Conservation (phyloP, 495 filamentous ascomycete genomes). For the Emericellopsis terricola region DNA sequence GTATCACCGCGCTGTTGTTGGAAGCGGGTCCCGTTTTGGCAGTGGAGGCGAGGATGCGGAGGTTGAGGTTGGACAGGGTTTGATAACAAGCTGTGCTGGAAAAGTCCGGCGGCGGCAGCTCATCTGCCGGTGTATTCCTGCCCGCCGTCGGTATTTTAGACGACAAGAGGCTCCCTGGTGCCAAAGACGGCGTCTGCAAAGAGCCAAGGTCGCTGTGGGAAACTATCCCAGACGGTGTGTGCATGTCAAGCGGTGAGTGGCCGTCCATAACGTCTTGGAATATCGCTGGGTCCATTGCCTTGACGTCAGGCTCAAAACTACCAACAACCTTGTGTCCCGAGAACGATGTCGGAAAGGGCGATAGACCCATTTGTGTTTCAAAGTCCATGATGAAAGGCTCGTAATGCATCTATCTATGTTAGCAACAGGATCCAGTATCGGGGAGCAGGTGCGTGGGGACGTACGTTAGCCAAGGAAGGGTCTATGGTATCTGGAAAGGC, state of each 20-base stretch:
- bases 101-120: background rate
- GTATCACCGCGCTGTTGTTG: background rate
- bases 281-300: too few species aligned
- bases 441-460: too few species aligned
- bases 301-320: background rate
- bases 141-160: background rate
- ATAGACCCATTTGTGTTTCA: background rate
- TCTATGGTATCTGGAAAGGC: too few species aligned
- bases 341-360: background rate
- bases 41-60: background rate
- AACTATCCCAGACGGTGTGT: too few species aligned
- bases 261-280: too few species aligned
- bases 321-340: background rate
- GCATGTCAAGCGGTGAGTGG: too few species aligned
- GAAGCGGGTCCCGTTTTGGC: background rate
- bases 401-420: too few species aligned
- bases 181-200: background rate
- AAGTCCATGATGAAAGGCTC: background rate
- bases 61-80: background rate
- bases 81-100: background rate
- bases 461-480: too few species aligned
- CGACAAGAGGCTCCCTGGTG: background rate
- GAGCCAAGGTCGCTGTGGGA: background rate
- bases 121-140: background rate
- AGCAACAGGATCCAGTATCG: too few species aligned